These are phyloP conservation scores for Sphagnum contortum DNA, from an alignment of 225 moss, liverwort and hornwort species.

Conservation along the genomic window DNA sequence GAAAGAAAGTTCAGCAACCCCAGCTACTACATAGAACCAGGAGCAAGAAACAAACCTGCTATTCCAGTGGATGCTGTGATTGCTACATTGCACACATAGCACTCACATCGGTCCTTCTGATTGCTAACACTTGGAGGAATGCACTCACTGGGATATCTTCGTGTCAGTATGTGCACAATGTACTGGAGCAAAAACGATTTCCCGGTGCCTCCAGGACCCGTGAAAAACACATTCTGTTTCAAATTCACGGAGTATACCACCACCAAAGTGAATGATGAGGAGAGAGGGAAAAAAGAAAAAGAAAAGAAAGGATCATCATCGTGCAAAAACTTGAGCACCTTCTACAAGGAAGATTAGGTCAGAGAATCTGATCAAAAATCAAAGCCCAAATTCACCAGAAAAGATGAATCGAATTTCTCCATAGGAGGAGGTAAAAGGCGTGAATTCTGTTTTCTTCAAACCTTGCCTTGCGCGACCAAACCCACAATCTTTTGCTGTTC, in stretches of 20 bases:
- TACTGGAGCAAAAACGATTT: slow-evolving; percentile 53
- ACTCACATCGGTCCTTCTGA: slow-evolving; percentile 22
- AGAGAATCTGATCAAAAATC: too few species aligned
- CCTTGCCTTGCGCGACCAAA: slow-evolving; percentile 53
- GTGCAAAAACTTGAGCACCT: too few species aligned
- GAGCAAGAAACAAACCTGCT: slow-evolving; percentile 27
- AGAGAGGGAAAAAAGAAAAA: too few species aligned
- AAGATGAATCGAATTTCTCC: too few species aligned
- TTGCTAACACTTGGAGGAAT: slow-evolving; percentile 5
- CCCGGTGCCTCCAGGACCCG: slow-evolving; percentile 74
- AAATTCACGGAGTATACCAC: not conserved
- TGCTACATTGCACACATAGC: slow-evolving; percentile 64
- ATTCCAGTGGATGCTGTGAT: slow-evolving; percentile 74
- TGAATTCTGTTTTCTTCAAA: slow-evolving; percentile 4
- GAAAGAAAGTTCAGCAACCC: too few species aligned
- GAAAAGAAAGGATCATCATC: too few species aligned
- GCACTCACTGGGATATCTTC: slow-evolving; percentile 18
- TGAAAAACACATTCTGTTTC: slow-evolving; percentile 67
- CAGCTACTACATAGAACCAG: too few species aligned
- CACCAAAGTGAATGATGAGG: too few species aligned
- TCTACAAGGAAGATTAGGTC: too few species aligned
- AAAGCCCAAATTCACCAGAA: too few species aligned
- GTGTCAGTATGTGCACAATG: slow-evolving; percentile 31
- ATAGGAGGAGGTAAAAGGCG: too few species aligned
- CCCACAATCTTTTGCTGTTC: slow-evolving; percentile 51